Conservation (phyloP, 2,329 filamentous ascomycete genomes). For the Eurotiales sp. region DNA sequence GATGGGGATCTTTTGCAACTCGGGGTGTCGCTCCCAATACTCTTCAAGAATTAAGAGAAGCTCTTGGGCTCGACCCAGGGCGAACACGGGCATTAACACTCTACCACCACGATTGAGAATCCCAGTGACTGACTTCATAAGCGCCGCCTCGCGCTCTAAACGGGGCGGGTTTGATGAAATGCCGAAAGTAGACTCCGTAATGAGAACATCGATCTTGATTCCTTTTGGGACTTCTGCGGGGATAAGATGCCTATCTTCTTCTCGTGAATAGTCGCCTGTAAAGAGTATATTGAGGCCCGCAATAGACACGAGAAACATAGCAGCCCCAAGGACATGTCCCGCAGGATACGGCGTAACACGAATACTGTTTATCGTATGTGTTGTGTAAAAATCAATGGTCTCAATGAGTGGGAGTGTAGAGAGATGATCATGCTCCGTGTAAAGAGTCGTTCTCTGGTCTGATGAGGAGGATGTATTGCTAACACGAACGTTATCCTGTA, state of each 20-base stretch:
- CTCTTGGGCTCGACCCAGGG: conserved; percentile 89
- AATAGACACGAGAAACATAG: conserved; percentile 98
- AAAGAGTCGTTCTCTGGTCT: conserved; percentile 65
- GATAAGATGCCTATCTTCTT: conserved; percentile 92
- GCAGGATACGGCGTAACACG: conserved; percentile 95
- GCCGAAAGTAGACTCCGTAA: conserved; percentile 96
- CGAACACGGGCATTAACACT: conserved; percentile 92
- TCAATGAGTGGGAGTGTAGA: conserved; percentile 93
- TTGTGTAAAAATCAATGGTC: conserved; percentile 97
- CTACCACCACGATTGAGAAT: conserved; percentile 89
- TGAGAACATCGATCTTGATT: conserved; percentile 91
- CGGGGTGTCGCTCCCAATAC: conserved; percentile 87
- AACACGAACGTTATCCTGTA: conserved; percentile 92
- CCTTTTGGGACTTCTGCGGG: conserved; percentile 85
- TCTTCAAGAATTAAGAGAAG: conserved; percentile 92
- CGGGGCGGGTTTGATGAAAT: conserved; percentile 91
- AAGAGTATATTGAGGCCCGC: conserved; percentile 96
- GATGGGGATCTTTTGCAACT: conserved; percentile 87
- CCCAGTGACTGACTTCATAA: conserved; percentile 93
- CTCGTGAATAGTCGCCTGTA: conserved; percentile 94
- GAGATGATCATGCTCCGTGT: conserved; percentile 91
- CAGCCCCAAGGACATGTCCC: conserved; percentile 94
- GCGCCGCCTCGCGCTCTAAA: conserved; percentile 81
- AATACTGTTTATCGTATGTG: conserved; percentile 93
- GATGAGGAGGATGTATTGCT: conserved; percentile 64